These are phyloP conservation scores for Pseudozyma flocculosa DNA, from an alignment of 1,284 basidiomycete species.

Conservation along the genomic window DNA sequence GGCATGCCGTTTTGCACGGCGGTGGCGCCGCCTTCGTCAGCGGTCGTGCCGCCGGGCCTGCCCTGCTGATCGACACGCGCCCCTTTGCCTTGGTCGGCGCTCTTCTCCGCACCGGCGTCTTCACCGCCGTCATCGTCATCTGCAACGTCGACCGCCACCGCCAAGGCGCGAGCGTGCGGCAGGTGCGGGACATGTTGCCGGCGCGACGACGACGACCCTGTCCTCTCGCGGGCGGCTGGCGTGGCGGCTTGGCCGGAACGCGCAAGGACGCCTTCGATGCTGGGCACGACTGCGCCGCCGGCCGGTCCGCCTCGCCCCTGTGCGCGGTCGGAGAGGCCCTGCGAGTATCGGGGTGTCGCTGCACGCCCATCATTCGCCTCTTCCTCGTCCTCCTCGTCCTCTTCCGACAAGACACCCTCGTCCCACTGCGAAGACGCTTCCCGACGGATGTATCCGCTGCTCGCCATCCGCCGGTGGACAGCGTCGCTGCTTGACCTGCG, in stretches of 20 bases:
- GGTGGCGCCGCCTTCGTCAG: not conserved
- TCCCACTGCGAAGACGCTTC: not conserved
- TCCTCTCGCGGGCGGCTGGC: not conserved
- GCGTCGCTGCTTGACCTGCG: not conserved
- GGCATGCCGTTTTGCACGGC: not conserved
- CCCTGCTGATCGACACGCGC: not conserved
- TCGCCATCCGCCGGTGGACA: not conserved
- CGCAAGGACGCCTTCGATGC: not conserved
- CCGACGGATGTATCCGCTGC: not conserved
- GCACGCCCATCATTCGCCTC: slow-evolving; percentile 5
- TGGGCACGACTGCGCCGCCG: not conserved
- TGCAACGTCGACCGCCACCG: not conserved
- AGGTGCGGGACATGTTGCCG: not conserved
- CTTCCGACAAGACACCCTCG: slow-evolving; percentile 18
- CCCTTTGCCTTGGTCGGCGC: no score
- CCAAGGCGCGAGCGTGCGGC: not conserved
- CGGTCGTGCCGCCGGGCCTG: not conserved
- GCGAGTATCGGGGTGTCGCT: no score
- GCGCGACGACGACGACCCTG: not conserved
- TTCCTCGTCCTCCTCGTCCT: slow-evolving; percentile 29
- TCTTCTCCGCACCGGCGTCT: no score
- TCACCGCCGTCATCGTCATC: not conserved
- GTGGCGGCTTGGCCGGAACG: not conserved
- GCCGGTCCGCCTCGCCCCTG: no score
- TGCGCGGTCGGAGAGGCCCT: no score